Evolutionary conservation across 2,329 filamentous ascomycete genomes (phyloP), one percentile per base, ranked within the genome.

Genomic region (Penicillium freii): DNA sequence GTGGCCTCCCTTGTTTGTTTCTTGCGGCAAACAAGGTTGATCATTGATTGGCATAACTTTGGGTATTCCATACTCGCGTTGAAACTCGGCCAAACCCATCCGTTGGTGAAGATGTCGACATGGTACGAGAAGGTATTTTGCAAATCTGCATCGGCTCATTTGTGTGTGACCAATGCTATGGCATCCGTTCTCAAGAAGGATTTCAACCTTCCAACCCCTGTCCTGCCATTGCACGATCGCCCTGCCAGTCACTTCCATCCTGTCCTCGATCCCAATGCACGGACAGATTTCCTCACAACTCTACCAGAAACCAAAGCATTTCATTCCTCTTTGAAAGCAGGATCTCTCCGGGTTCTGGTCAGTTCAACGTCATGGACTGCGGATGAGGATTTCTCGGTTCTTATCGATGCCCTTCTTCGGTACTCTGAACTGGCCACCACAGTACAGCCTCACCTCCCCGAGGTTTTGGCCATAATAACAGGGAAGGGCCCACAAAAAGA

Each of bases 21-120:
- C 65, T 73, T 96, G 50, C 87, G 94, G 49, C 88, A 90, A 65
- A 96, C 90, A 39, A 84, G 85, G 56, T 82, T 99, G 4, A 82
- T 97, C 59, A 89, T 97, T 54, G 94, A 99, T 78, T 99, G 94
- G 94, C 94, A 99, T 79, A 99, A 99, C 76, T 97, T 97, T 75
- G 94, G 93, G 65, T 96, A 93, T 81, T 93, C 91, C 9, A 96
- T 99, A 66, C 84, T 99, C 4, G 89, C 83, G 2, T 74, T 88
- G 48, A 87, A 87, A 60, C 77, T 89, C 1, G 84, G 85, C 0
- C 62, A 76, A 2, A 74, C 71, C 6, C 90, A 95, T 69, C 88
- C 88, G 0, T 82, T 97, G n/a, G 91, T 97, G 9, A 81, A 77
- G 29, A 71, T 95, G 9, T 90, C 93, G 25, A 86, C 86, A 62